Base-by-base conservation (phyloP, 208 protist genomes). In the Angomonas deanei region DNA sequence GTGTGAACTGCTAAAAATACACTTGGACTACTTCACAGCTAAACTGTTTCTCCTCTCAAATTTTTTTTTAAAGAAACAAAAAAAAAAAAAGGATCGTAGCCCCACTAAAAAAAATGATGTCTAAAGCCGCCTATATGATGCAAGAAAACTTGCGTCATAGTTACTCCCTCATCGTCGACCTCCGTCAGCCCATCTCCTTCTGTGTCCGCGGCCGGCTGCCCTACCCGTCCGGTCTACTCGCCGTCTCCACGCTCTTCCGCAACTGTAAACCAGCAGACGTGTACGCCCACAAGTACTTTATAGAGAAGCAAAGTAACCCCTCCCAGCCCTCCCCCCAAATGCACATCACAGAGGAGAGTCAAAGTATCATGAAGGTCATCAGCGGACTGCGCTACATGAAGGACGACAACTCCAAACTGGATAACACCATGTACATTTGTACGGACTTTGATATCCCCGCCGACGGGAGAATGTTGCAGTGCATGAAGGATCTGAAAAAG, bases 221-320 rank as follows among this genome's bases (percentile, higher is more conserved):
- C 13, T 94, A 91, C 55, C 82, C 82, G 10, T 82, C 88, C 46
- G 84, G 84, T 5, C 74, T 94, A 33, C 46, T 68, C 23, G 84
- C 79, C 6, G 62, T 94, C 30, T 61, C 78, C 23, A 56, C 74
- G 24, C 60, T 88, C 23, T 91, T 94, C 62, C 75, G 72, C 34
- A 76, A 81, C 32, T 72, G 77, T 33, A 48, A 68, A 4, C 76
- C 83, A 2, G 82, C 84, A 3, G 84, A 91, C 42, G 82, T 91
- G 21, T 94, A 92, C 71, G 82, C 82, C 19, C 88, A 94, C 64
- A 78, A 68, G 15, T 94, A 91, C 73, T 94, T 94, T 42, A 82
- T 94, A 33, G 88, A 94, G 59, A 91, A 91, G 68, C 84, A 94
- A 68, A 88, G 82, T 55, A 74, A 94, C 61, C 84, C 88, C 0